Evolutionary conservation across 2,329 filamentous ascomycete genomes (phyloP), one percentile per base, ranked within the genome.

Genomic region (Anthostomella pinea): DNA sequence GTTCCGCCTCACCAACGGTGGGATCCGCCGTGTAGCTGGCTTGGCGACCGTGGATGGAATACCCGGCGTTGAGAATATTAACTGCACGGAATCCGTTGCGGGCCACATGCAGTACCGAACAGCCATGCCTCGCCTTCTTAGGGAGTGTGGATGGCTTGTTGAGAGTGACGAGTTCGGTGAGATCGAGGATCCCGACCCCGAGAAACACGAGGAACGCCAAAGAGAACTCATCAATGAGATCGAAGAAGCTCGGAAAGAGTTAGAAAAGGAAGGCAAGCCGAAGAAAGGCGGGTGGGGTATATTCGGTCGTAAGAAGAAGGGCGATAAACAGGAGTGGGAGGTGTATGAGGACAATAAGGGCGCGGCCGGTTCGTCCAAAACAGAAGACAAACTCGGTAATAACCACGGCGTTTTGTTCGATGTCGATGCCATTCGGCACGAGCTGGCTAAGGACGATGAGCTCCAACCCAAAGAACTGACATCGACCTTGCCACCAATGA

Each of bases 51-150:
- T 97, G 3, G 78, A 91, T 28, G 77, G 70, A 5, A 70, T 94
- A n/a, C 81, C 83, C 0, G 87, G 84, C 11, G 66, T 97, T 11
- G 93, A 97, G 59, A 97, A 96, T 54, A 73, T 94, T 46, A 81
- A 97, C 57, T 85, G 94, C 25, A 94, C 90, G 1, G 80, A 89
- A 38, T 69, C 85, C 30, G 91, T 97, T 11, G 79, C 83, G 18
- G 91, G 93, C 1, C 93, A 98, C 59, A 97, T 97, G 91, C 87
- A 93, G 34, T 98, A 98, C 65, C 87, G 93, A 61, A 79, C 80
- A 17, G 87, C 89, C 23, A 97, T 98, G 84, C 93, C 93, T 11
- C 79, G 79, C 39, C 72, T 98, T 13, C 72, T 98, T 33, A 81
- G 87, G 45, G 84, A 91, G 58, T 87, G 90, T 22, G 93, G 90